Base-by-base conservation (phyloP, 768 basidiomycete genomes). In the Sarcodon sp. region DNA sequence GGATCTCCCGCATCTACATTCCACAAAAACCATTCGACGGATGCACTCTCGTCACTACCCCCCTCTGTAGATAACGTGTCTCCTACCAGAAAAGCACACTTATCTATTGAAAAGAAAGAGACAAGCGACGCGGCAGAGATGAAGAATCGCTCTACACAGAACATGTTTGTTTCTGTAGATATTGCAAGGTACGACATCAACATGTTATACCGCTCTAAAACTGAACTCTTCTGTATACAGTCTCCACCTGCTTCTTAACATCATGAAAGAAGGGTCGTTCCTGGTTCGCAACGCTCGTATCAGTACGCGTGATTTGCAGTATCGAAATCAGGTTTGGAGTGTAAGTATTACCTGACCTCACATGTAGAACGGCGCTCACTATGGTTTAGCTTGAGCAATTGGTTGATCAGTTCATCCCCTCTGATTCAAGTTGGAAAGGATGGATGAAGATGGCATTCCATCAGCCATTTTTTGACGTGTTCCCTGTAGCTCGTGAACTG, bases 391-490 rank as follows among this genome's bases (percentile, higher is more conserved):
- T 87, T 52, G 85, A 87, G 61, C 83, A 87, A 52, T 55, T 87
- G 41, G 80, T 84, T 11, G 78, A 82, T 54, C 81, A 87, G 54
- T 87, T 87, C 58, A 78, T 87, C 49, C 85, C 85, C 3, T 82
- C 81, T 3, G 77, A 84, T 55, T 79, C 77, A 62, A 80, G 75
- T 43, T 87, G 84, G 84, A 76, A 73, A 59, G 84, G 83, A 12
- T 87, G 85, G 85, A 73, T 87, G 33, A 84, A 82, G 56, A 84
- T 87, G 72, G 85, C 80, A 11, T 83, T 87, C 64, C 79, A 85
- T 48, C 85, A 87, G 55, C 83, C 83, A 18, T 67, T 87, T 10
- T 69, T 87, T 3, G 84, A 84, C 21, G 83, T 87, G 3, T 68
- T 87, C 12, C 84, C 84, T 5, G 83, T 87, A 6, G 85, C 85